Evolutionary conservation across 208 protist genomes (phyloP).

Genomic region (Trypanosoma cruzi): DNA sequence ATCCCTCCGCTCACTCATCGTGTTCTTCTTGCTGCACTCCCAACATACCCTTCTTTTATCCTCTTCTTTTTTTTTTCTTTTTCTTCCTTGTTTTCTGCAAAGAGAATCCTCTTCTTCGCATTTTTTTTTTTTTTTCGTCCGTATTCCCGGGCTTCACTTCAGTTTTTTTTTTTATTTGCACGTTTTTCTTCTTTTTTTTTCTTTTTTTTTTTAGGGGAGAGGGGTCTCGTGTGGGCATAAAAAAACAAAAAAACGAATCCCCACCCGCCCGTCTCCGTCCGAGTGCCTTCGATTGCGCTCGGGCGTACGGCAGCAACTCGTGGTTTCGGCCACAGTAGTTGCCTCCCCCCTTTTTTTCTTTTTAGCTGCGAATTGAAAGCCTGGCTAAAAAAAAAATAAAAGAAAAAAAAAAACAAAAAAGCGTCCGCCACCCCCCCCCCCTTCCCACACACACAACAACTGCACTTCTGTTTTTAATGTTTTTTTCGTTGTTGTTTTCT

Average conservation of each 20-base stretch:
- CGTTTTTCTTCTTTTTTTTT: background rate
- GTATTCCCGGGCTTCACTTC: background rate
- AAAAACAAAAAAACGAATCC: background rate
- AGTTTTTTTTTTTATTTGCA: background rate
- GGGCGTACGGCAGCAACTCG: too few relatives aligned
- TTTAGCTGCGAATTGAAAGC: background rate
- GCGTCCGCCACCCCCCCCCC: background rate
- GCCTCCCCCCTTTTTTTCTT: background rate
- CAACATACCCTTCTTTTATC: background rate
- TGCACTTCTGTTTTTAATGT: too few relatives aligned
- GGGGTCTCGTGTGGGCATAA: background rate
- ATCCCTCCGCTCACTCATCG: background rate
- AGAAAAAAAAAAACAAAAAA: background rate
- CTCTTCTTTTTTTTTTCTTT: background rate
- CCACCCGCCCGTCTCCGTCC: too few relatives aligned
- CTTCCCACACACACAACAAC: too few relatives aligned
- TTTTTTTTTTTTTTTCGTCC: background rate
- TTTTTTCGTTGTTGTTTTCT: too few relatives aligned
- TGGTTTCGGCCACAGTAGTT: too few relatives aligned
- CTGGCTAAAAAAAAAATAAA: background rate
- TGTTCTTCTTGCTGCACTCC: background rate
- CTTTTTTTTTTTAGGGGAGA: background rate
- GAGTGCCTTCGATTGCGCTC: too few relatives aligned
- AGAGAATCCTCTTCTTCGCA: background rate
- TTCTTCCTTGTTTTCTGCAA: slow-evolving; percentile 4